A percentile compares a stretch with the other conserved stretches of the same genome.
Conservation (phyloP, 139 green algal species). For the Coelastrella sp. region DNA sequence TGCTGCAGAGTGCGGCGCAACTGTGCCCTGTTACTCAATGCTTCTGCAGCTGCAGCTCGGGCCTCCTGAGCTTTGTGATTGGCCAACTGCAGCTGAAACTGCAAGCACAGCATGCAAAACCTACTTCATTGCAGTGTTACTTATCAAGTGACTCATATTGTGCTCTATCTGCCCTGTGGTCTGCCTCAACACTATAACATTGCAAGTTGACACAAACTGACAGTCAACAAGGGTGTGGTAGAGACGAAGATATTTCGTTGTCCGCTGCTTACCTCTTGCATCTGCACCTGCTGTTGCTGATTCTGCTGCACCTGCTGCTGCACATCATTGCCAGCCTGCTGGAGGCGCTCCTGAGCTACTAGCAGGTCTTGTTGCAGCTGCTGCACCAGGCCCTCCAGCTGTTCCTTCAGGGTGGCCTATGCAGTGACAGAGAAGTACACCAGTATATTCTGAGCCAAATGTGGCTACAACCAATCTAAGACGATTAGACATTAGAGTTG, state of each 20-base stretch:
- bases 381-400: constrained; percentile 13
- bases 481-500: too few species aligned
- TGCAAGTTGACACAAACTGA: too few species aligned
- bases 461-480: background rate
- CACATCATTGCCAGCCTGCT: background rate
- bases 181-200: background rate
- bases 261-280: constrained; percentile 3
- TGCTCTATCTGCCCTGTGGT: too few species aligned
- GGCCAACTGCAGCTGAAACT: background rate
- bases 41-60: background rate
- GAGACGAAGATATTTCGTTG: background rate
- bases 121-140: background rate
- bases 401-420: background rate
- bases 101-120: background rate
- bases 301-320: constrained; percentile 21
- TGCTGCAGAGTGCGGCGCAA: background rate
- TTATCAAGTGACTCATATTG: background rate
- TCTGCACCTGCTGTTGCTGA: background rate
- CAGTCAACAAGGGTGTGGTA: background rate
- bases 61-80: background rate
- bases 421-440: background rate
- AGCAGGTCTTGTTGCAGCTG: background rate
- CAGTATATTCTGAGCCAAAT: background rate
- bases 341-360: background rate
- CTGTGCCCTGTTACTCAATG: background rate